Evolutionary conservation across 441 rosid species (phyloP), one percentile per base, ranked within the genome.

Genomic region (Manihot esculenta): DNA sequence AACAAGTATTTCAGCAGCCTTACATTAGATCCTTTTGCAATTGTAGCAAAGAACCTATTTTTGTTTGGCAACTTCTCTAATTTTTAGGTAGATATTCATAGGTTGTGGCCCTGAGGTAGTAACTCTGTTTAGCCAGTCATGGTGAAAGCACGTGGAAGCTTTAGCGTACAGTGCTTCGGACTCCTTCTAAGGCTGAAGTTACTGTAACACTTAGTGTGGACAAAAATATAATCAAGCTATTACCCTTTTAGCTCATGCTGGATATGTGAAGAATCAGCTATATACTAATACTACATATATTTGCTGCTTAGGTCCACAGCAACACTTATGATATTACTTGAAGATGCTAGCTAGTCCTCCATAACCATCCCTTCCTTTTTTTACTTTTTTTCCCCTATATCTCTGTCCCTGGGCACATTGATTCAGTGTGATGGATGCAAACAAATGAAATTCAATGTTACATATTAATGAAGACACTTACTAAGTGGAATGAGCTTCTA

Each of bases 401-500:
- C 33, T 30, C 4, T 30, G 33, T 30, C 1, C 33, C 33, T 30
- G 33, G 33, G 51, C 49, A 42, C 33, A 21, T 35, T 66, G 18
- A 8, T 45, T 51, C 47, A 53, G 20, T 68, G 8, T 20, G 33
- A 44, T 54, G 10, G 30, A 3, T 42, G 11, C 38, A 38, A 42
- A 38, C 20, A 26, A 4, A 49, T 38, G 58, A 17, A 33, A 20
- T 18, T 17, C 12, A 33, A 35, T 5, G 7, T 44, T 10, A 41
- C 60, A 18, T 35, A 8, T 53, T 42, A 64, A 26, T 27, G 44
- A 0, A 26, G 33, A 18, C 20, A 50, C n/a, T 54, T 71, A 6
- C 7, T 53, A 24, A 48, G 41, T 60, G 38, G 41, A 51, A 42
- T 75, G 71, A 65, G 53, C 38, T 49, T 64, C 66, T 63, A 35